Base-by-base conservation (phyloP, 192 early-diverging fungal species). In the Dissophora ornata region DNA sequence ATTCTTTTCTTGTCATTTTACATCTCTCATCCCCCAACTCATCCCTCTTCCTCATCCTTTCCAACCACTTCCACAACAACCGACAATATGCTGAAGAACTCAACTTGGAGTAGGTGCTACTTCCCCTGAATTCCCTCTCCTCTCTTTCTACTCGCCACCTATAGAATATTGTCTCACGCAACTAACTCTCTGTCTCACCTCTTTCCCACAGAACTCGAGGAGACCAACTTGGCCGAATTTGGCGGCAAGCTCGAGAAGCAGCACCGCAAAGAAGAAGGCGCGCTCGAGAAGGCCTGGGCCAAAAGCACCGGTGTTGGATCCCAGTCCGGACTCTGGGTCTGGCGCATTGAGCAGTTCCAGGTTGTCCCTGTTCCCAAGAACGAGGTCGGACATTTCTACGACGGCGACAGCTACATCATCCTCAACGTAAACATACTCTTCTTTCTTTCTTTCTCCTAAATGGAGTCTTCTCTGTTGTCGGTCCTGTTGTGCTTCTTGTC, bases 311-410 rank as follows among this genome's bases (percentile, higher is more conserved):
- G 77, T 42, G 81, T 87, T 46, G 85, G 85, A 22, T 75, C 67
- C 24, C 29, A 73, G 41, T 25, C 57, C 24, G 90, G 91, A 25
- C 79, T 92, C 32, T 85, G 83, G 71, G 75, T 92, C 46, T 95
- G 91, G 91, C 86, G 93, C 50, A 89, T 95, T 42, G 91, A 94
- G 75, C 69, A 90, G 55, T 95, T 95, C 82, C 57, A 90, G 44
- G 83, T 95, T 13, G 83, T 90, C 19, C 50, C 90, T 41, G 84
- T 85, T 55, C 86, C 90, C 55, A 84, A 85, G 58, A 77, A 81
- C 19, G 55, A 87, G 10, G 86, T 85, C 51, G 93, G 93, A 4
- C 53, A 60, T 16, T 95, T 95, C 67, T 93, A 90, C 74, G 78
- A 83, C 80, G 89, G 91, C 2, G 91, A 93, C 46, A 90, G 90